Evolutionary conservation across 208 protist species (phyloP).

Genomic region (Porcisia deanei): DNA sequence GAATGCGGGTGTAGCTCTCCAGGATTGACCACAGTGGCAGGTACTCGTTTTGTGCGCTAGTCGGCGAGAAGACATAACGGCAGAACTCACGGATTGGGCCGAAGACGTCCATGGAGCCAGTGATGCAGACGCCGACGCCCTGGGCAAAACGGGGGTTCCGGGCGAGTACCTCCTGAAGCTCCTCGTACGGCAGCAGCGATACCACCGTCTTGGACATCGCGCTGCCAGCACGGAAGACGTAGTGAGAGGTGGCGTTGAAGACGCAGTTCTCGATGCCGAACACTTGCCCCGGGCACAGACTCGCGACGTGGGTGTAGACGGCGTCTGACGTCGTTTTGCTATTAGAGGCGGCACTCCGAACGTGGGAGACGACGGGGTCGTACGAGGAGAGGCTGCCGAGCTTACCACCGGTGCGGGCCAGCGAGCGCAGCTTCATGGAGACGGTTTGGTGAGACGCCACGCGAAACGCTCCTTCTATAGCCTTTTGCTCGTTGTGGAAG

Average conservation of each 20-base stretch:
- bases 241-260: conserved; percentile 53
- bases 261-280: conserved; percentile 79
- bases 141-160: conserved; percentile 67
- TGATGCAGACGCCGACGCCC: conserved; percentile 59
- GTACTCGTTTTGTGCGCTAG: conserved; percentile 74
- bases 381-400: conserved; percentile 9
- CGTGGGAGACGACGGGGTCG: conserved; percentile 4
- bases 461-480: conserved; percentile 35
- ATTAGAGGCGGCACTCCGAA: neutral
- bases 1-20: conserved; percentile 75
- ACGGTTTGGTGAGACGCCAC: conserved; percentile 24
- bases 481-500: conserved; percentile 27
- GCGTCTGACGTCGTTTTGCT: conserved; percentile 22
- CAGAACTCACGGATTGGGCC: conserved; percentile 77
- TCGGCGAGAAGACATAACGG: conserved; percentile 74
- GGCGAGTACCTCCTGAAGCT: conserved; percentile 38
- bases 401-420: neutral
- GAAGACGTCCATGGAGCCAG: conserved; percentile 70
- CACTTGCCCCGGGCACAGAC: conserved; percentile 55
- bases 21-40: conserved; percentile 82
- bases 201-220: conserved; percentile 63
- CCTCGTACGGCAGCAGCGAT: conserved; percentile 55
- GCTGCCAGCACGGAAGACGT: conserved; percentile 53
- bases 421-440: conserved; percentile 4
- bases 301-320: conserved; percentile 57